Percentiles rank a stretch among this genome's conserved stretches.
phyloP scores from a whole-genome alignment of 2,329 filamentous ascomycete genomes.

The Daldinia sp. region DNA sequence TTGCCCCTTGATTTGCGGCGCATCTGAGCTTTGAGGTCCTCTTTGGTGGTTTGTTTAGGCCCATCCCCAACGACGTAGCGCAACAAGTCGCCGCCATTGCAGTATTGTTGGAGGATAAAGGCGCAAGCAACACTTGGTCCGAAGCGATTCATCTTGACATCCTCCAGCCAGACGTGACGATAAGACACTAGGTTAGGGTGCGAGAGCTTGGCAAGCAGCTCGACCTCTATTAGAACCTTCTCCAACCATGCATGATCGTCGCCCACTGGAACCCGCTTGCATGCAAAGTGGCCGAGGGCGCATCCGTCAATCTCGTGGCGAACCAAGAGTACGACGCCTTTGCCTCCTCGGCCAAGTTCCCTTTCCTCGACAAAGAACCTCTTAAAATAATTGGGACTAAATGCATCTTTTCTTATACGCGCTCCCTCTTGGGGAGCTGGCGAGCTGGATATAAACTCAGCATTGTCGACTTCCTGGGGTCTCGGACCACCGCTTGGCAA shows the following conservation, averaged over 20 bases:
- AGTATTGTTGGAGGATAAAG: conserved; percentile 98
- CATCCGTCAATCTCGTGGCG: conserved; percentile 92
- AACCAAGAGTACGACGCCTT: conserved; percentile 94
- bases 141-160: conserved; percentile 85
- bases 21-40: conserved; percentile 89
- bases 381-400: conserved; percentile 92
- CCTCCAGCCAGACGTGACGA: conserved; percentile 96
- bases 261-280: conserved; percentile 95
- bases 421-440: conserved; percentile 66
- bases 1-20: conserved; percentile 85
- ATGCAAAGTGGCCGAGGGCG: conserved; percentile 89
- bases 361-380: conserved; percentile 92
- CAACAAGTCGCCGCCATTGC: conserved; percentile 91
- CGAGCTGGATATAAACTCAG: conserved; percentile 67
- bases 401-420: conserved; percentile 86
- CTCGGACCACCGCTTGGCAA: conserved; percentile 49
- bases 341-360: conserved; percentile 88
- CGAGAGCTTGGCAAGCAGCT: conserved; percentile 88
- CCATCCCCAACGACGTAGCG: conserved; percentile 82
- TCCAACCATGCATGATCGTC: conserved; percentile 96
- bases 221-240: conserved; percentile 92
- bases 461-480: conserved; percentile 51
- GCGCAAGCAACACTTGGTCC: conserved; percentile 92
- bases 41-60: conserved; percentile 75
- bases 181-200: conserved; percentile 97